A percentile compares a stretch with the other conserved stretches of the same genome.
Conservation (phyloP, 352 stramenopile genomes). For the Phytophthora capsici region DNA sequence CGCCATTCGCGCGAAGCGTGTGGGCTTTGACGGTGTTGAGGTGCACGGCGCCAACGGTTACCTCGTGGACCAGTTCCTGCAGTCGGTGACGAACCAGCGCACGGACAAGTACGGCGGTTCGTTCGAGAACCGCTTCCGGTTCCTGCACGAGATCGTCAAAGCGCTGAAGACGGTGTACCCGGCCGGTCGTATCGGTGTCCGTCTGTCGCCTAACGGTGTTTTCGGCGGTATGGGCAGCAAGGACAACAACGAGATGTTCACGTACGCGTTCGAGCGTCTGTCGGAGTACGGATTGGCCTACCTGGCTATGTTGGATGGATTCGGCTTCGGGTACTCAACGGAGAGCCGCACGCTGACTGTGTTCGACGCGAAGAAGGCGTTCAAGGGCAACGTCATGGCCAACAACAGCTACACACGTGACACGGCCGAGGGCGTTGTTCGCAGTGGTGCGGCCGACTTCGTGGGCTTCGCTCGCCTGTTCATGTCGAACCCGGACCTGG, state of each 20-base stretch:
- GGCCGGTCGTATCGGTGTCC: conserved; percentile 12
- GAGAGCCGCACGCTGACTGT: conserved; percentile 10
- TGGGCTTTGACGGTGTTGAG: conserved; percentile 17
- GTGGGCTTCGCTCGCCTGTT: conserved; percentile 19
- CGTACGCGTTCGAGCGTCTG: conserved; percentile 13
- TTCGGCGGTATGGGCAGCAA: conserved; percentile 20
- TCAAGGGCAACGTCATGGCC: conserved; percentile 21
- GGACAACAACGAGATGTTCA: conserved; percentile 24
- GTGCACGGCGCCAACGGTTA: conserved; percentile 14
- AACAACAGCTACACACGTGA: conserved; percentile 25
- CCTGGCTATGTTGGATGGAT: conserved; percentile 13
- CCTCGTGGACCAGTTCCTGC: conserved; percentile 21
- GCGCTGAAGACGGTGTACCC: conserved; percentile 9
- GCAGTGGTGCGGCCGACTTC: conserved; percentile 10
- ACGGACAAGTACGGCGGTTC: conserved; percentile 23
- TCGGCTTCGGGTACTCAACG: conserved; percentile 6
- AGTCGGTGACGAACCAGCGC: conserved; percentile 18
- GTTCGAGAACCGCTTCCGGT: conserved; percentile 20
- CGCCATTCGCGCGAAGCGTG: conserved; percentile 8
- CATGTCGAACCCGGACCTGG: conserved; percentile 25
- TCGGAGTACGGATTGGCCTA: conserved; percentile 7
- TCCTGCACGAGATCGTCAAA: conserved; percentile 11
- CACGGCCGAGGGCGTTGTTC: conserved; percentile 12
- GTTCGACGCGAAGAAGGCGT: conserved; percentile 21
- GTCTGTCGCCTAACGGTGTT: conserved; percentile 12